These are phyloP conservation scores for Ceriops tagal DNA, from an alignment of 345 rosid species.

Conservation along the genomic window DNA sequence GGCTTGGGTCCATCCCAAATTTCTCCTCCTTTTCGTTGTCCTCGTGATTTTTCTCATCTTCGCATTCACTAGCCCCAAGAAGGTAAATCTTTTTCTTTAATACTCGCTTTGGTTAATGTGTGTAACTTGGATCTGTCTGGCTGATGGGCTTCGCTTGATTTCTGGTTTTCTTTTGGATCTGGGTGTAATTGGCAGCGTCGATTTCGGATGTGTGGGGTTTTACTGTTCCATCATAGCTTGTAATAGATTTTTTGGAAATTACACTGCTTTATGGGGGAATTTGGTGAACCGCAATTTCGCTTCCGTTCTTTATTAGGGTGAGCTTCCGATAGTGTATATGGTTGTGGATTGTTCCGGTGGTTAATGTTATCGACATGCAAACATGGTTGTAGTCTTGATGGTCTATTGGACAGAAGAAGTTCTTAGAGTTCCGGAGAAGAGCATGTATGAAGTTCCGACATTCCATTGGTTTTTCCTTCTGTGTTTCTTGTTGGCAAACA, in stretches of 20 bases:
- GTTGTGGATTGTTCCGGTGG: background rate
- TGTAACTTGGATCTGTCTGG: slow-evolving; percentile 15
- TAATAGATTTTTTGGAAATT: no score
- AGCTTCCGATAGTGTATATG: background rate
- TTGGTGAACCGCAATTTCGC: no score
- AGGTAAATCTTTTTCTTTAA: slow-evolving; percentile 33
- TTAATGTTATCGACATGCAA: background rate
- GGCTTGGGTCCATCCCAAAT: slow-evolving; percentile 53
- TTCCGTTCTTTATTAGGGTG: no score
- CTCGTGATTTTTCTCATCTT: slow-evolving; percentile 50
- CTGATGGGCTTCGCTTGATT: slow-evolving; percentile 2
- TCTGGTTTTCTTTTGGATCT: background rate
- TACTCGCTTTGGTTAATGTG: background rate
- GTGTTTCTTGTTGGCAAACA: no score
- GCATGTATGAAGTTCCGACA: no score
- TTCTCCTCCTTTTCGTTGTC: slow-evolving; percentile 46
- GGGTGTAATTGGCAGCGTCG: background rate
- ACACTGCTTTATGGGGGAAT: no score
- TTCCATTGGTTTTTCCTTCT: no score
- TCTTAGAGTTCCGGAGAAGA: no score
- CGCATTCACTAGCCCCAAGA: slow-evolving; percentile 36
- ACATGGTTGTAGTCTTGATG: no score
- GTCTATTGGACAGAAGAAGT: no score
- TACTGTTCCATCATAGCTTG: no score
- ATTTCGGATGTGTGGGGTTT: background rate